Evolutionary conservation across 83 land plant genomes (phyloP).

Genomic region (Thuja plicata): DNA sequence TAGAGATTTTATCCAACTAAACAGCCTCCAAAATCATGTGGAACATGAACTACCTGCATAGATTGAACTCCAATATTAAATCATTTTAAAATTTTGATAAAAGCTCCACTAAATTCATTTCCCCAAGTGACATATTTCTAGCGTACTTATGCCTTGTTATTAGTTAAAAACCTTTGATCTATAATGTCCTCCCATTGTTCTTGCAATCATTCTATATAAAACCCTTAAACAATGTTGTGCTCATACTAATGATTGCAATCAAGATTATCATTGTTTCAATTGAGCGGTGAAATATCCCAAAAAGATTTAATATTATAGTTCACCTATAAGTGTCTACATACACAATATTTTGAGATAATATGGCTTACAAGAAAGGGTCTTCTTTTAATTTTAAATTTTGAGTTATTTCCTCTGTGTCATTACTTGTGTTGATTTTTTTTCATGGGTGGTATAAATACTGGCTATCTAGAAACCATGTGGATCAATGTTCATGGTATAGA

Average conservation of each 20-base stretch:
- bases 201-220: neutral
- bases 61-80: neutral
- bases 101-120: neutral
- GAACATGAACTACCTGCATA: neutral
- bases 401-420: too few relatives aligned
- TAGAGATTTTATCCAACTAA: neutral
- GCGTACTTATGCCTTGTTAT: neutral
- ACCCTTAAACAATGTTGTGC: neutral
- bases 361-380: too few relatives aligned
- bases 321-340: too few relatives aligned
- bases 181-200: neutral
- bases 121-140: neutral
- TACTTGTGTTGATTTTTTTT: neutral
- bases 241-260: neutral
- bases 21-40: neutral
- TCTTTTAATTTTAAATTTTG: too few relatives aligned
- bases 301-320: neutral
- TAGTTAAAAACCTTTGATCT: neutral
- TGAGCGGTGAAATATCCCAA: neutral
- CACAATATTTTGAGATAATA: neutral
- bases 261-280: neutral
- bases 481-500: conserved; percentile 27
- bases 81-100: neutral
- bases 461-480: conserved; percentile 30
- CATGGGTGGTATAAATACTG: conserved; percentile 28